Percentiles rank a stretch among this genome's conserved stretches.
These are phyloP conservation scores for Kokia cookei DNA, from an alignment of 441 rosid genomes.

Conservation along the genomic window DNA sequence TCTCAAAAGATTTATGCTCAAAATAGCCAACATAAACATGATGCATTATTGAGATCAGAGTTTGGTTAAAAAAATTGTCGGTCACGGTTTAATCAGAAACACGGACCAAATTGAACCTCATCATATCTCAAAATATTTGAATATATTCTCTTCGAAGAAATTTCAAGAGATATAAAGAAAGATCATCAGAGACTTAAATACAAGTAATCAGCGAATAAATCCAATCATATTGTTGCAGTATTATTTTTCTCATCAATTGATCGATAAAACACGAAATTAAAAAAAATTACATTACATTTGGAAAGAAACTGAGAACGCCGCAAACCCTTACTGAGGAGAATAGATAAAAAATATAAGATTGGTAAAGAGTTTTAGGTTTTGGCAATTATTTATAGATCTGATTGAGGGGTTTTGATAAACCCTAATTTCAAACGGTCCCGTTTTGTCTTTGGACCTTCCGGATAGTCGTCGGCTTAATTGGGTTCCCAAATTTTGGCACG, in stretches of 20 bases:
- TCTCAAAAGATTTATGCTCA: too few species aligned
- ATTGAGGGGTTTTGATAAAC: neutral
- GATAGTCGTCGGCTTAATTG: neutral
- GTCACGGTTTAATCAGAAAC: conserved; percentile 66
- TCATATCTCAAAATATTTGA: conserved; percentile 24
- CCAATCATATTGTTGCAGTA: conserved; percentile 68
- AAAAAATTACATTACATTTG: neutral
- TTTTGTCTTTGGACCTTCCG: neutral
- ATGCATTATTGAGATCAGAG: conserved; percentile 45
- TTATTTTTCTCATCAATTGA: conserved; percentile 43
- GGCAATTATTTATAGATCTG: neutral
- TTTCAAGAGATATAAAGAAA: neutral
- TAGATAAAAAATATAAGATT: neutral
- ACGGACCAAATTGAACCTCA: conserved; percentile 56
- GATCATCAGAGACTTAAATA: conserved; percentile 65
- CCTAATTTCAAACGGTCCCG: neutral
- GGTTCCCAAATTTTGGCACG: too few species aligned
- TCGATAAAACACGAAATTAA: neutral
- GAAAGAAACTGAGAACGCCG: neutral
- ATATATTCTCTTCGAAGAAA: neutral
- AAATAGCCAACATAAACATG: too few species aligned
- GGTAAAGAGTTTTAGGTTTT: neutral
- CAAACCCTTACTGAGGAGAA: neutral
- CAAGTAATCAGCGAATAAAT: conserved; percentile 41
- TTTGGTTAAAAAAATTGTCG: conserved; percentile 24